These are phyloP conservation scores for Aeminium ludgeri DNA, from an alignment of 495 filamentous ascomycete genomes.

Conservation along the genomic window DNA sequence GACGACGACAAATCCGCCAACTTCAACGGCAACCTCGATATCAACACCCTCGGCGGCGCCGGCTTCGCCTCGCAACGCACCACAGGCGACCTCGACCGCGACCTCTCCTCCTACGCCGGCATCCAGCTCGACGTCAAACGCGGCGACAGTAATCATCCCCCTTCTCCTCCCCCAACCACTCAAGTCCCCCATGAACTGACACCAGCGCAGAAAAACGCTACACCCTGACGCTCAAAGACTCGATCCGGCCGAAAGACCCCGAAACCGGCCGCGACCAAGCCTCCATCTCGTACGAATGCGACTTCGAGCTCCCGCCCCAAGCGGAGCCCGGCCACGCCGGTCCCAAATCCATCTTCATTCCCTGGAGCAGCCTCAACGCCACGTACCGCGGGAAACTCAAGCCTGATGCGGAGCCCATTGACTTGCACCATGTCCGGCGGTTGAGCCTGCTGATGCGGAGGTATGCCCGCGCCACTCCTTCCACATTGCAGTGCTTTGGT, in stretches of 20 bases:
- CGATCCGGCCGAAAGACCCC: conserved; percentile 34
- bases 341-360: conserved; percentile 28
- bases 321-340: conserved; percentile 6
- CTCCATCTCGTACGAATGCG: conserved; percentile 39
- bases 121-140: conserved; percentile 20
- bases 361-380: conserved; percentile 46
- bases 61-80: conserved; percentile 71
- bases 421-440: conserved; percentile 41
- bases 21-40: conserved; percentile 58
- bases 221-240: conserved; percentile 58
- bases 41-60: conserved; percentile 57
- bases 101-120: conserved; percentile 24
- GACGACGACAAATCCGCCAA: conserved; percentile 21
- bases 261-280: conserved; percentile 46
- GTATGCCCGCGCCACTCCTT: conserved; percentile 29
- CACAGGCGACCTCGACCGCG: conserved; percentile 16
- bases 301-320: conserved; percentile 26
- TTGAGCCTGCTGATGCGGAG: conserved; percentile 65
- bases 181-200: not conserved
- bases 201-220: conserved; percentile 36
- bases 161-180: not conserved
- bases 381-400: conserved; percentile 55
- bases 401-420: conserved; percentile 37
- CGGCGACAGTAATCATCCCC: conserved; percentile 23
- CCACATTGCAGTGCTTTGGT: too few relatives aligned